Evolutionary conservation across 148 eudicot genomes (phyloP).

Genomic region (Diospyros kaki): DNA sequence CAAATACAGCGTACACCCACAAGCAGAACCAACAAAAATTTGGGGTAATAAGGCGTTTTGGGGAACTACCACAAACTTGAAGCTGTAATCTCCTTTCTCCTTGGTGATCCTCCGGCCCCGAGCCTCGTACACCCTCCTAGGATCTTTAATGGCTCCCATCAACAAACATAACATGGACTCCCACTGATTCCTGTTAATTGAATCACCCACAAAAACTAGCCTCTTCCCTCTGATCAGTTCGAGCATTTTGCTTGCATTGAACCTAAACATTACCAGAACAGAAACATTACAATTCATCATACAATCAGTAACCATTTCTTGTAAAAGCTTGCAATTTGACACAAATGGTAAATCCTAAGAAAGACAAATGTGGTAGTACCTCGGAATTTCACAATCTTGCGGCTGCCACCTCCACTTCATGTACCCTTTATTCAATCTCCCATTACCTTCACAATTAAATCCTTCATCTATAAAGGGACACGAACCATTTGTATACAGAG

Average conservation of each 20-base stretch:
- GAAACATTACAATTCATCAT: not conserved
- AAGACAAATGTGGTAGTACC: constrained; percentile 31
- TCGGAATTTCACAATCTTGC: constrained; percentile 73
- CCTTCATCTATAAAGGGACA: constrained; percentile 95
- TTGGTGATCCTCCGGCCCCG: constrained; percentile 78
- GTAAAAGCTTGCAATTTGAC: not conserved
- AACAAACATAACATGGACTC: constrained; percentile 89
- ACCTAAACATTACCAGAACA: constrained; percentile 36
- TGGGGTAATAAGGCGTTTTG: not conserved
- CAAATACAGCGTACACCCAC: not conserved
- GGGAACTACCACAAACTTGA: constrained; percentile 69
- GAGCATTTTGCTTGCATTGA: constrained; percentile 78
- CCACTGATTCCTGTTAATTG: constrained; percentile 94
- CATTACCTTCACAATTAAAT: constrained; percentile 73
- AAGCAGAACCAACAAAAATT: constrained; percentile 4
- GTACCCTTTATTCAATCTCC: constrained; percentile 66
- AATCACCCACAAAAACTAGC: constrained; percentile 89
- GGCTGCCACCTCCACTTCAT: constrained; percentile 98
- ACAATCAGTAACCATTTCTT: not conserved
- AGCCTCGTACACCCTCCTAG: constrained; percentile 76
- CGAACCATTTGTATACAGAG: constrained; percentile 64
- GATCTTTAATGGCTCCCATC: constrained; percentile 74
- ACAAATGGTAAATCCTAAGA: not conserved
- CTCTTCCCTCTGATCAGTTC: constrained; percentile 85
- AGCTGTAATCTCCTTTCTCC: constrained; percentile 67